phyloP scores from a whole-genome alignment of 257 asterid species.

The Solanum bukasovii region DNA sequence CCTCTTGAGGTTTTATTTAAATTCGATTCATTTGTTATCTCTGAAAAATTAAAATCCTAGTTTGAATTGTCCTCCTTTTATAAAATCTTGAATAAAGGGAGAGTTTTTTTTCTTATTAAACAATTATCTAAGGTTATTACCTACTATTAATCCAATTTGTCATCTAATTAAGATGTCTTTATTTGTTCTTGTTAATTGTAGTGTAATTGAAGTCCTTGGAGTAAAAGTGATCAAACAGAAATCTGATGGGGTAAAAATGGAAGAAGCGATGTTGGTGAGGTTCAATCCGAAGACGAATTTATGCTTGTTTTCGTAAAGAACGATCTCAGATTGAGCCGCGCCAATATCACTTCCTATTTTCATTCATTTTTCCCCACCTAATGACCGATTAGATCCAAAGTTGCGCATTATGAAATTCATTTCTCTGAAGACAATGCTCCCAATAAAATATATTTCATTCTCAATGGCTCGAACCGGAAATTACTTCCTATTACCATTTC shows the following conservation, averaged over 20 bases:
- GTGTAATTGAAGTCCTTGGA: neutral
- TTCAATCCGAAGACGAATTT: conserved; percentile 86
- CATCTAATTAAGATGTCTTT: neutral
- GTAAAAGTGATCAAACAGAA: neutral
- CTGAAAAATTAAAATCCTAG: neutral
- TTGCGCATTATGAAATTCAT: neutral
- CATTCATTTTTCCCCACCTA: accelerated
- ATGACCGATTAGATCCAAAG: neutral
- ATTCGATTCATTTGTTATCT: neutral
- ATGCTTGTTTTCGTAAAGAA: conserved; percentile 26
- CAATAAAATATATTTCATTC: neutral
- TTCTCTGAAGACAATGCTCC: accelerated
- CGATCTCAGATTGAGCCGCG: conserved; percentile 96
- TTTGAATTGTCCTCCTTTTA: neutral
- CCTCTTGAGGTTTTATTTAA: neutral
- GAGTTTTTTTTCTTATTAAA: neutral
- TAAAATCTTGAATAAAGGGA: neutral
- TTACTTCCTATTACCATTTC: conserved; percentile 24
- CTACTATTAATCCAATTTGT: neutral
- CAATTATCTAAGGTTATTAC: neutral
- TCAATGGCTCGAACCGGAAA: conserved; percentile 17
- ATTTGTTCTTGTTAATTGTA: neutral
- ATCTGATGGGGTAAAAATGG: neutral
- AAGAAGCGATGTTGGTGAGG: conserved; percentile 88
- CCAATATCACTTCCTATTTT: conserved; percentile 63